These are phyloP conservation scores for Puccinia novopanici DNA, from an alignment of 1,284 basidiomycete species.

Conservation along the genomic window DNA sequence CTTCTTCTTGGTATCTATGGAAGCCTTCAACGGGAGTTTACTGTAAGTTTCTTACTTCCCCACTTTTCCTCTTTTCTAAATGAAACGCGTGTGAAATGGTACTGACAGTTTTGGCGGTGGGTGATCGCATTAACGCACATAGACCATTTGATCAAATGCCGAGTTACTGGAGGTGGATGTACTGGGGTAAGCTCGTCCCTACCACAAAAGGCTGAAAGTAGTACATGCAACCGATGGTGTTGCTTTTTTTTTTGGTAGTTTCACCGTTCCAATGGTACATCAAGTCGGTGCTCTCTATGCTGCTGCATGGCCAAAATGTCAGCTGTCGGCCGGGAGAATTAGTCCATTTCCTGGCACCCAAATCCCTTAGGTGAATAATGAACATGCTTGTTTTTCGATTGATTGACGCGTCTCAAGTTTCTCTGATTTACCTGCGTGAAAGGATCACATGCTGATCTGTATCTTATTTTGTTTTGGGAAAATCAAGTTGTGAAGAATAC, in stretches of 20 bases:
- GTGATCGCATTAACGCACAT: background rate
- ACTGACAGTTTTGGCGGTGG: background rate
- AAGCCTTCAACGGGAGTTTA: conserved; percentile 56
- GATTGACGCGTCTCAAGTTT: too few relatives aligned
- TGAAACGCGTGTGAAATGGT: background rate
- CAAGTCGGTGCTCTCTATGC: conserved; percentile 52
- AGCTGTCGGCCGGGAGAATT: conserved; percentile 27
- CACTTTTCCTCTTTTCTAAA: background rate
- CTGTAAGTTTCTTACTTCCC: conserved; percentile 49
- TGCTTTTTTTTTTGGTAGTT: background rate
- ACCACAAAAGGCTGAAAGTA: background rate
- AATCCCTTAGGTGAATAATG: conserved; percentile 21
- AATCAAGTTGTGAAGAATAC: conserved; percentile 41
- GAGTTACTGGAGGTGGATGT: conserved; percentile 54
- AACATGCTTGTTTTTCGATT: background rate
- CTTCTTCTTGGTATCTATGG: conserved; percentile 57
- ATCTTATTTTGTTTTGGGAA: background rate
- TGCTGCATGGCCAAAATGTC: conserved; percentile 49
- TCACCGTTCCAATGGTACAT: conserved; percentile 54
- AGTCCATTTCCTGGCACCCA: conserved; percentile 27
- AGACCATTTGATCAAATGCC: conserved; percentile 55
- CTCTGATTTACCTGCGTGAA: background rate
- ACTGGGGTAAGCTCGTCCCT: conserved; percentile 33
- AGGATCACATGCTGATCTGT: background rate
- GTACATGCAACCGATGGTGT: background rate